Evolutionary conservation across 768 basidiomycete genomes (phyloP).

Genomic region (Lactarius hengduanensis): DNA sequence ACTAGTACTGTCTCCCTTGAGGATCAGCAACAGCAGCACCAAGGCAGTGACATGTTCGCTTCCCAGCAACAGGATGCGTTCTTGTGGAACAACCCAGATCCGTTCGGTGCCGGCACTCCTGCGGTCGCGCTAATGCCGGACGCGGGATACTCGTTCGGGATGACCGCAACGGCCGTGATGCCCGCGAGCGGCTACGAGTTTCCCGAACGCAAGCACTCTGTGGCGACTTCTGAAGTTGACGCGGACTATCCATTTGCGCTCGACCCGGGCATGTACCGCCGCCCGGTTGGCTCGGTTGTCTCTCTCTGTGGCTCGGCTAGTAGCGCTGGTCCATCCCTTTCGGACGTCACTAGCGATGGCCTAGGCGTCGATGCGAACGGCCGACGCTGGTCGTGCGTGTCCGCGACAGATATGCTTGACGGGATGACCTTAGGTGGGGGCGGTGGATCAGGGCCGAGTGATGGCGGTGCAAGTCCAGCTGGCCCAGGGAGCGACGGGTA

Average conservation of each 20-base stretch:
- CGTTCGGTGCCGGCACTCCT: constrained; percentile 16
- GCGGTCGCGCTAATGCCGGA: constrained; percentile 23
- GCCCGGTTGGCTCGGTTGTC: constrained; percentile 23
- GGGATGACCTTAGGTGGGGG: constrained; percentile 20
- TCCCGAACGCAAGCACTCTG: constrained; percentile 26
- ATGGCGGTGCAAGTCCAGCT: constrained; percentile 5
- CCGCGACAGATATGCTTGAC: constrained; percentile 25
- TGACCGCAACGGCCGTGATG: background rate
- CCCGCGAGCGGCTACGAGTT: constrained; percentile 22
- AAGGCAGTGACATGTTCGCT: background rate
- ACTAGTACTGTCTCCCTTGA: constrained; percentile 13
- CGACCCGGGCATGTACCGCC: constrained; percentile 19
- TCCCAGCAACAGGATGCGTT: constrained; percentile 18
- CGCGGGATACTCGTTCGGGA: constrained; percentile 27
- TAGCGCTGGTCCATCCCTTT: constrained; percentile 27
- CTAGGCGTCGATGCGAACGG: constrained; percentile 21
- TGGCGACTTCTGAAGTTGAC: constrained; percentile 14
- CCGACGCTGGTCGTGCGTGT: constrained; percentile 28
- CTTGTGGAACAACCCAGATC: constrained; percentile 27
- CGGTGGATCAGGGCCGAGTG: background rate
- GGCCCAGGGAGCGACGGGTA: constrained; percentile 24
- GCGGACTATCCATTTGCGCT: constrained; percentile 14
- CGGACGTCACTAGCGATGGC: constrained; percentile 25
- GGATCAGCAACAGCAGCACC: constrained; percentile 17
- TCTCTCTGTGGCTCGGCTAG: constrained; percentile 24